These are phyloP conservation scores for Thielaviopsis cerberus DNA, from an alignment of 2,329 filamentous ascomycete genomes.

Conservation along the genomic window DNA sequence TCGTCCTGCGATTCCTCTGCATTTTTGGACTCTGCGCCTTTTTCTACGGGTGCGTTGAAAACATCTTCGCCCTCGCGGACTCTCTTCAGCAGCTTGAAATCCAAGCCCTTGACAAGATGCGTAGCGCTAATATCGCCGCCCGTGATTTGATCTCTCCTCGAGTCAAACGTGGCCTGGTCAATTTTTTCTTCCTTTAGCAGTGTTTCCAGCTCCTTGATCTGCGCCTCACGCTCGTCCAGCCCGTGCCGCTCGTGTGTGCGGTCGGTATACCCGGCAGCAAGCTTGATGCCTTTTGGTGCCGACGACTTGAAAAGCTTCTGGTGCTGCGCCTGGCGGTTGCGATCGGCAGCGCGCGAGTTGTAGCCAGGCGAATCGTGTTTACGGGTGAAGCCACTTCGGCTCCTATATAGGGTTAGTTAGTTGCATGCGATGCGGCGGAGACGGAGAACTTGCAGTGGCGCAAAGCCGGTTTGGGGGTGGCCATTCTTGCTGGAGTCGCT, in stretches of 20 bases:
- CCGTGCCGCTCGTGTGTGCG: constrained; percentile 48
- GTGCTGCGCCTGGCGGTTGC: constrained; percentile 34
- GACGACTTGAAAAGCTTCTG: constrained; percentile 61
- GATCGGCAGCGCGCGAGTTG: constrained; percentile 26
- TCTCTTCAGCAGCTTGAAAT: constrained; percentile 60
- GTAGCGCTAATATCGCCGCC: constrained; percentile 67
- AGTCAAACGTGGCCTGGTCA: constrained; percentile 60
- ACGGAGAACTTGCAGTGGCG: constrained; percentile 28
- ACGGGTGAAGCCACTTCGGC: neutral
- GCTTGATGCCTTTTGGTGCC: constrained; percentile 64
- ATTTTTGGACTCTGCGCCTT: constrained; percentile 13
- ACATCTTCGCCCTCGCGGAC: constrained; percentile 53
- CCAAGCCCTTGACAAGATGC: constrained; percentile 79
- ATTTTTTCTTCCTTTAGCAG: constrained; percentile 70
- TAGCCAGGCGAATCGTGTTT: constrained; percentile 21
- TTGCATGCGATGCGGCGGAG: no score
- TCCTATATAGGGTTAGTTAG: neutral
- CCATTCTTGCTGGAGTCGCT: no score
- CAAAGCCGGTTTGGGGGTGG: neutral
- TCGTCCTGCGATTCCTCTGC: constrained; percentile 29
- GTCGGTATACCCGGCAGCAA: constrained; percentile 69
- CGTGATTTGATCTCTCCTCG: constrained; percentile 54
- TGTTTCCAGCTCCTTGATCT: constrained; percentile 64
- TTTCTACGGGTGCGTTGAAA: constrained; percentile 21
- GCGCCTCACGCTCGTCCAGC: constrained; percentile 36